Evolutionary conservation across 768 basidiomycete genomes (phyloP), one percentile per base, ranked within the genome.

Genomic region (Russula compacta): DNA sequence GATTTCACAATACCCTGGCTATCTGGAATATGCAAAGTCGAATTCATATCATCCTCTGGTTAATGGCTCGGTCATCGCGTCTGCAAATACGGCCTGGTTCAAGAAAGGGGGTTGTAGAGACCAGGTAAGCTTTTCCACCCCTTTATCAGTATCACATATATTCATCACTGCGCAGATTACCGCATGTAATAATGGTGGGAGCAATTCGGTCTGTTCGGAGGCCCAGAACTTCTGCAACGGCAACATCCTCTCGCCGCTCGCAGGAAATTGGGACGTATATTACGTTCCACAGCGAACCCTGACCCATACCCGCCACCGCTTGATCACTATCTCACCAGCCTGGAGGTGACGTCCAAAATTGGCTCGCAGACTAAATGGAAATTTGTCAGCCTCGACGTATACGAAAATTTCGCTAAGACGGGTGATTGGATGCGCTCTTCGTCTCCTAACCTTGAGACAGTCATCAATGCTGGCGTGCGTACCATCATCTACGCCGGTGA

Each of bases 191-290:
- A 75, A 74, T 58, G 74, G 71, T 1, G 80, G 78, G 29, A 73
- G 73, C 15, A 75, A 82, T 60, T 69, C 73, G 0, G 5, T 44
- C 19, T 44, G 43, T 10, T 21, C 83, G 0, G 62, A 66, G 4
- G 84, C 85, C 6, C 83, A 85, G 68, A 73, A 67, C 50, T 82
- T 70, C 73, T 87, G 85, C 72, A 84, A 85, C 69, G 76, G 74
- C 66, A 70, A 79, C 47, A 78, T 87, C 58, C 19, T 48, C 52
- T 0, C 0, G 3, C 43, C 58, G 7, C 59, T 60, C n/a, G 4
- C n/a, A 8, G 83, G 83, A 42, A 72, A 78, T 66, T 84, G 73
- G 62, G 81, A 85, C 68, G 81, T 79, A 11, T 83, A 82, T 70
- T 79, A 79, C 66, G 76, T 83, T 14, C 78, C 17, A 66, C 75